Conservation (phyloP, 1,139 yeast species). For the Sugiyamaella grinbergsii region DNA sequence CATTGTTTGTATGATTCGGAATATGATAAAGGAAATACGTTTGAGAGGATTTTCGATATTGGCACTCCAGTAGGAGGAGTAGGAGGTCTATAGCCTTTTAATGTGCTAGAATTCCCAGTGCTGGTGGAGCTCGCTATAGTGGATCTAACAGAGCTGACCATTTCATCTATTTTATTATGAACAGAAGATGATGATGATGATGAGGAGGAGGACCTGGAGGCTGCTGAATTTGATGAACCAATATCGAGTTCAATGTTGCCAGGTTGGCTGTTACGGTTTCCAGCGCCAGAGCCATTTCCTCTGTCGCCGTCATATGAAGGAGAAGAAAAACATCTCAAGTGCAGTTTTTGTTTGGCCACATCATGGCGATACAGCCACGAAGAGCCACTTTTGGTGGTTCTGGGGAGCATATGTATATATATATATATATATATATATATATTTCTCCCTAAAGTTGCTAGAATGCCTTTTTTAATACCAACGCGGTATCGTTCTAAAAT, state of each 20-base stretch:
- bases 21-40: slow-evolving; percentile 43
- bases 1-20: slow-evolving; percentile 51
- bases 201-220: background rate
- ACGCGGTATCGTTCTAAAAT: too few species aligned
- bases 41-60: slow-evolving; percentile 35
- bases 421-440: too few species aligned
- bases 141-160: slow-evolving; percentile 10
- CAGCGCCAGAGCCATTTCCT: background rate
- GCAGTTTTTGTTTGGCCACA: too few species aligned
- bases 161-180: slow-evolving; percentile 8
- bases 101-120: slow-evolving; percentile 11
- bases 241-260: background rate
- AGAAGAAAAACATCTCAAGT: slow-evolving; percentile 1
- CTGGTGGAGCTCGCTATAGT: slow-evolving; percentile 19
- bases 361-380: too few species aligned
- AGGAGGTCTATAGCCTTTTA: slow-evolving; percentile 30
- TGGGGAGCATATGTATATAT: too few species aligned
- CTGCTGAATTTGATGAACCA: slow-evolving; percentile 3
- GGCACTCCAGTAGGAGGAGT: slow-evolving; percentile 43
- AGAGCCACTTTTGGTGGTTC: too few species aligned
- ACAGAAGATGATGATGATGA: background rate
- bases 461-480: too few species aligned
- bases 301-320: slow-evolving; percentile 9
- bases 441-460: too few species aligned
- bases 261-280: background rate